Conservation (phyloP, 208 protist genomes). For the Trypanosoma avium region DNA sequence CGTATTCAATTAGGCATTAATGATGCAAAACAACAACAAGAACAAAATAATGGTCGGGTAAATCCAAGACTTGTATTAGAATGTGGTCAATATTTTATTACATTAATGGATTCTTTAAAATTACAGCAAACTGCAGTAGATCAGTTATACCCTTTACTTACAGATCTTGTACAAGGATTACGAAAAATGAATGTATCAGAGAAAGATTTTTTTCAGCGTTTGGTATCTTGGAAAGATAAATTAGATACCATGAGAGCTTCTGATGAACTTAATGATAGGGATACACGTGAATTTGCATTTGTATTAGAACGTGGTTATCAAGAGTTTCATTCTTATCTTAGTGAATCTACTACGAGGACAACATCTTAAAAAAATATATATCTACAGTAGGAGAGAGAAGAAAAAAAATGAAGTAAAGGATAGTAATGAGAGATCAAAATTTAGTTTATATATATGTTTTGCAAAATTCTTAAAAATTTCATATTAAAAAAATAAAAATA, state of each 20-base stretch:
- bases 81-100: constrained; percentile 94
- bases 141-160: constrained; percentile 87
- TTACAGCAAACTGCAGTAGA: constrained; percentile 92
- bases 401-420: constrained; percentile 5
- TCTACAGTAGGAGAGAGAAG: too few relatives aligned
- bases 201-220: constrained; percentile 57
- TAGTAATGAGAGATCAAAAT: neutral
- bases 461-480: too few relatives aligned
- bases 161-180: constrained; percentile 80
- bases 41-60: constrained; percentile 50
- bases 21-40: constrained; percentile 20
- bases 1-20: constrained; percentile 42
- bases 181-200: constrained; percentile 41
- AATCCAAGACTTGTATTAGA: constrained; percentile 76
- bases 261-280: constrained; percentile 82
- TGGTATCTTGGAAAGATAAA: constrained; percentile 65
- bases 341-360: constrained; percentile 21
- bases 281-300: constrained; percentile 89
- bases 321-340: constrained; percentile 71
- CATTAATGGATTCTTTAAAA: constrained; percentile 89
- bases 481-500: too few relatives aligned
- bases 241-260: constrained; percentile 90
- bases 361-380: constrained; percentile 45
- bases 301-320: constrained; percentile 90
- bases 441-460: too few relatives aligned